Evolutionary conservation across 257 asterid genomes (phyloP), one percentile per base, ranked within the genome.

Genomic region (Solanum bukasovii): DNA sequence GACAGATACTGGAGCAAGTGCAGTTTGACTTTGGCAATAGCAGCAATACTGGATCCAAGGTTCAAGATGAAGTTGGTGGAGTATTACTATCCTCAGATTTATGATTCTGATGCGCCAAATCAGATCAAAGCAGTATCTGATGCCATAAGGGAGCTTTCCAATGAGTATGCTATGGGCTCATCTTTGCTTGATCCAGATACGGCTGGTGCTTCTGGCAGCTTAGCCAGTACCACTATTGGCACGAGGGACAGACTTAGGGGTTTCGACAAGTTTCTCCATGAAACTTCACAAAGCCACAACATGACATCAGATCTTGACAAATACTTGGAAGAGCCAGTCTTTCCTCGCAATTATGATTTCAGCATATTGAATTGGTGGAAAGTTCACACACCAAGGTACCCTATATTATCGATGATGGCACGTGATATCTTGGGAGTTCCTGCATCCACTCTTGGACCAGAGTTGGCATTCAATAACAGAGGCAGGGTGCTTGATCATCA

Each of bases 331-430:
- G 98, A 97, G 90, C 98, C 99, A 3, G 95, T 96, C 70, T 97
- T 97, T 92, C 99, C 99, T 0, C 98, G 99, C 49, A 94, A 92
- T 88, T 73, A 91, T 84, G 98, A 97, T 89, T 97, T 97, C 91
- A 93, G 94, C 92, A 91, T 97, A 87, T 91, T 97, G 83, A 96
- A 97, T 91, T 97, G 99, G 99, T 97, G 99, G 99, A 97, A 94
- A 92, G 99, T 97, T 75, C 99, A 97, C 88, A 94, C 96, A 3
- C 99, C 99, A 9, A 94, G 99, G 95, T 96, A 97, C 87, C 99
- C 99, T 18, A 92, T 94, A 84, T 93, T 96, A 90, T 97, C 99
- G 16, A 92, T 93, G 95, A 94, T 97, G 95, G 99, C 99, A 7
- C 98, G 99, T 14, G 99, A 97, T 91, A 85, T 96, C 73, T 94